Percentiles rank a stretch among this genome's conserved stretches.
Conservation (phyloP, 371 early-diverging fungal genomes). For the Mortierella sp. region DNA sequence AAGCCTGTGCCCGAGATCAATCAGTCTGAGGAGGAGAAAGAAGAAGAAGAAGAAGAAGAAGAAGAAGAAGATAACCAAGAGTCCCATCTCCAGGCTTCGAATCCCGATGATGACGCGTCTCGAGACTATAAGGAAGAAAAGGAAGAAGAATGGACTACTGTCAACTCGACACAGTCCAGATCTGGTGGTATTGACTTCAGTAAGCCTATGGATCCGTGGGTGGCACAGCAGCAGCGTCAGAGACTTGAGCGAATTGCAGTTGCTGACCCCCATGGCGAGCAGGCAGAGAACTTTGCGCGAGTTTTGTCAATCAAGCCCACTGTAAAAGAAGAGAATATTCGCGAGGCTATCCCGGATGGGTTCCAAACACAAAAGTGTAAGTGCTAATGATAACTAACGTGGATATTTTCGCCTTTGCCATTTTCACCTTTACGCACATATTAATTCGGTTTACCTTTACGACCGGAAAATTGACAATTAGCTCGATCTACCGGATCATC, state of each 20-base stretch:
- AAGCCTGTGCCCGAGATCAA: slow-evolving; percentile 3
- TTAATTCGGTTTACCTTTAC: too few species aligned
- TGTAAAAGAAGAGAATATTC: slow-evolving; percentile 40
- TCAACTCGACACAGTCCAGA: slow-evolving; percentile 23
- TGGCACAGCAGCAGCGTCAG: slow-evolving; percentile 47
- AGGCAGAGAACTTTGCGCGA: slow-evolving; percentile 35
- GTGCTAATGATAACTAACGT: not conserved
- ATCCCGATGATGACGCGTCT: not conserved
- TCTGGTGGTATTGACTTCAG: slow-evolving; percentile 51
- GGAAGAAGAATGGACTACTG: slow-evolving; percentile 42
- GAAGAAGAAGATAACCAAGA: slow-evolving; percentile 19
- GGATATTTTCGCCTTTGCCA: not conserved
- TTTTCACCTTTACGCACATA: not conserved
- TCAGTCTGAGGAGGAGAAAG: slow-evolving; percentile 13
- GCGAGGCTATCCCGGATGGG: slow-evolving; percentile 50
- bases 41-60: slow-evolving; percentile 20
- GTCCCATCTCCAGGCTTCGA: not conserved
- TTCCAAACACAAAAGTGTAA: slow-evolving; percentile 49
- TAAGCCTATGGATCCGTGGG: slow-evolving; percentile 58
- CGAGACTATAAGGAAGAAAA: slow-evolving; percentile 13
- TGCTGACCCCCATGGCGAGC: slow-evolving; percentile 52
- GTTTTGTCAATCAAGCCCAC: slow-evolving; percentile 53
- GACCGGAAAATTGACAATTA: not conserved
- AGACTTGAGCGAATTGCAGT: slow-evolving; percentile 28
- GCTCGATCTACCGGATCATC: slow-evolving; percentile 35